These are phyloP conservation scores for Urochloa ruziziensis DNA, from an alignment of 176 grass and related monocot species.

Conservation along the genomic window DNA sequence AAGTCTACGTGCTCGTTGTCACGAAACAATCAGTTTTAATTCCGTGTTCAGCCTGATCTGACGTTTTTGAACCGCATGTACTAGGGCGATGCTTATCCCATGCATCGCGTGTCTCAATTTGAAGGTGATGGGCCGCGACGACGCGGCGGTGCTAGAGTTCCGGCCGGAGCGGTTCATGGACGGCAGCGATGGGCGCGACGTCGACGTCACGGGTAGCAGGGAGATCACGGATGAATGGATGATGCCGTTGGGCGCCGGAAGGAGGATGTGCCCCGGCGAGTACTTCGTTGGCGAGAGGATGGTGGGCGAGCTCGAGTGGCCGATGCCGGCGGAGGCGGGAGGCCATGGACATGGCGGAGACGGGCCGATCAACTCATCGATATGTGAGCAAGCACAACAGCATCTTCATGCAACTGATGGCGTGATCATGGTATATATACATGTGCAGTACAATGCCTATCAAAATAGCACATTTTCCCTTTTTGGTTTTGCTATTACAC, in stretches of 20 bases:
- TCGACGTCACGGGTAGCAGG: constrained; percentile 43
- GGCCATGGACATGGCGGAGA: constrained; percentile 34
- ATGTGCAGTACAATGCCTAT: not conserved
- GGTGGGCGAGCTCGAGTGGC: constrained; percentile 43
- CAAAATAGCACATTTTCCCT: not conserved
- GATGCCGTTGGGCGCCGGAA: constrained; percentile 17
- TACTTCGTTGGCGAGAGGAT: constrained; percentile 48
- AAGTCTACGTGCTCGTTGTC: no score
- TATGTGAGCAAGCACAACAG: not conserved
- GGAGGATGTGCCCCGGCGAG: constrained; percentile 22
- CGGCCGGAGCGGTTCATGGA: constrained; percentile 36
- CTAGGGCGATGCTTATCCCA: no score
- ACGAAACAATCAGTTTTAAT: no score
- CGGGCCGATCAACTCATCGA: no score
- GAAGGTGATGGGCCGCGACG: constrained; percentile 46
- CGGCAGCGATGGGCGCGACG: constrained; percentile 36
- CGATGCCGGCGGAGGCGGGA: constrained; percentile 30
- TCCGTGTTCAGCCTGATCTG: no score
- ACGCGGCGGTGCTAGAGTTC: constrained; percentile 37
- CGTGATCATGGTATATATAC: constrained; percentile 7
- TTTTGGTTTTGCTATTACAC: not conserved
- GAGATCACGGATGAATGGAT: constrained; percentile 61
- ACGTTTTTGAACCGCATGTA: no score
- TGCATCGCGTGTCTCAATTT: no score
- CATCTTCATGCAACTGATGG: not conserved